A percentile compares a stretch with the other conserved stretches of the same genome.
These are phyloP conservation scores for Metschnikowia peoriensis DNA, from an alignment of 805 yeast species.

Conservation along the genomic window DNA sequence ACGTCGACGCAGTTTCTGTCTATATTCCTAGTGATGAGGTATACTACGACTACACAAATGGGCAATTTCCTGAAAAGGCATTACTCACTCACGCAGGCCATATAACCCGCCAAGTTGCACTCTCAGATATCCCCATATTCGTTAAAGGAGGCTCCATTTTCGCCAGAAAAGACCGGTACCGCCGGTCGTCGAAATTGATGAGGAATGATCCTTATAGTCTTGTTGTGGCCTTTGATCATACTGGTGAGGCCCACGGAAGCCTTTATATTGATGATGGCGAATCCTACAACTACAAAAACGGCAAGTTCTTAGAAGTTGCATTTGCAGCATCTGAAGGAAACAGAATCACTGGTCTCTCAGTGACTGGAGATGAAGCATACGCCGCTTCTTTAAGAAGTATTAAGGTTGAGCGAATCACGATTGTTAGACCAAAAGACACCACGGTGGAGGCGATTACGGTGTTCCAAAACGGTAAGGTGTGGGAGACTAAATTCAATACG, in stretches of 20 bases:
- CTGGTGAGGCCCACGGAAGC: slow-evolving; percentile 53
- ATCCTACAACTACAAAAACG: slow-evolving; percentile 53
- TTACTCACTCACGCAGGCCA: slow-evolving; percentile 26
- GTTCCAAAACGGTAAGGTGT: slow-evolving; percentile 35
- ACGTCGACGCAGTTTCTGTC: slow-evolving; percentile 37
- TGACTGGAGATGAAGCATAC: slow-evolving; percentile 6
- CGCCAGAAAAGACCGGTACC: slow-evolving; percentile 64
- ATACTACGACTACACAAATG: slow-evolving; percentile 55
- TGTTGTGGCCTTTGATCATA: slow-evolving; percentile 52
- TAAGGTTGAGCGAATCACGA: slow-evolving; percentile 53
- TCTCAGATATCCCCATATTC: slow-evolving; percentile 67
- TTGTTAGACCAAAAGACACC: slow-evolving; percentile 38
- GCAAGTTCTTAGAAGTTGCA: slow-evolving; percentile 47
- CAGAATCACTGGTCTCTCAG: slow-evolving; percentile 5
- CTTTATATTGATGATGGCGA: slow-evolving; percentile 87
- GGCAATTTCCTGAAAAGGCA: slow-evolving; percentile 13
- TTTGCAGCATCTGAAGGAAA: slow-evolving; percentile 25
- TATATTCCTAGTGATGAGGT: slow-evolving; percentile 54
- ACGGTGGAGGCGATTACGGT: slow-evolving; percentile 25
- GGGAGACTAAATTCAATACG: slow-evolving; percentile 28
- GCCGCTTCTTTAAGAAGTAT: slow-evolving; percentile 29
- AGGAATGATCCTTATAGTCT: slow-evolving; percentile 76
- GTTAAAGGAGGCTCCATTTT: slow-evolving; percentile 78
- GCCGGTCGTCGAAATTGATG: slow-evolving; percentile 81
- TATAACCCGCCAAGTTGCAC: slow-evolving; percentile 39